phyloP scores from a whole-genome alignment of 164 flowering plant species.

The Chimonanthus salicifolius region DNA sequence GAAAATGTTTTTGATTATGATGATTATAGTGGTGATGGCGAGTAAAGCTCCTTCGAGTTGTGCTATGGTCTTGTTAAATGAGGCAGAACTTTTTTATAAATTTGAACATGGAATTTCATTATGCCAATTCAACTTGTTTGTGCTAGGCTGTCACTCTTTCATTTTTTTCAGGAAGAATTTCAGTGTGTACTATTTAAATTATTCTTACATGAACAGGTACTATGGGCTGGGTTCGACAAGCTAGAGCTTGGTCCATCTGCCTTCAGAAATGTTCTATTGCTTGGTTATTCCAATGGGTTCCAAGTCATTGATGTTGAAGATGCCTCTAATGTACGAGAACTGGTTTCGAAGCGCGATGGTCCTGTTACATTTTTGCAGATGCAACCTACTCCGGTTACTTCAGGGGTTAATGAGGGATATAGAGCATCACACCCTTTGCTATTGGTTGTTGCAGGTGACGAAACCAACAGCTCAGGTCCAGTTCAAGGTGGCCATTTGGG shows the following conservation, averaged over 20 bases:
- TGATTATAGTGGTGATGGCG: too few species aligned
- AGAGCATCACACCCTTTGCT: constrained; percentile 57
- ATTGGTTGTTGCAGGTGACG: constrained; percentile 80
- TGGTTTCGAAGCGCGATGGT: constrained; percentile 84
- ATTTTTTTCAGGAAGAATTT: neutral
- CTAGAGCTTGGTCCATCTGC: constrained; percentile 46
- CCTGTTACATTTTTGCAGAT: constrained; percentile 88
- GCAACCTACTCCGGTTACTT: constrained; percentile 50
- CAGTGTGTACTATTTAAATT: neutral
- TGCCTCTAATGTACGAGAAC: constrained; percentile 69
- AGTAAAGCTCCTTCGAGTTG: too few species aligned
- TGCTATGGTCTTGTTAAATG: too few species aligned
- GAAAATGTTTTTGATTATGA: too few species aligned
- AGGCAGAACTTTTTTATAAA: too few species aligned
- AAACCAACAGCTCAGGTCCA: constrained; percentile 33
- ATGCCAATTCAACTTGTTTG: too few species aligned
- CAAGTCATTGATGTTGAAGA: constrained; percentile 85
- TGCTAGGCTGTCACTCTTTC: neutral
- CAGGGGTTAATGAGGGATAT: constrained; percentile 41
- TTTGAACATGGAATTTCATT: too few species aligned
- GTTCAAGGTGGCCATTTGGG: constrained; percentile 33
- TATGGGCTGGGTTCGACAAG: constrained; percentile 81
- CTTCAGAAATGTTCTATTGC: constrained; percentile 54
- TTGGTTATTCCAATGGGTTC: constrained; percentile 73
- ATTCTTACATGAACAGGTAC: constrained; percentile 39